Percentiles rank a stretch among this genome's conserved stretches.
Conservation (phyloP, 1,284 basidiomycete genomes). For the Leccinum pachyderme region DNA sequence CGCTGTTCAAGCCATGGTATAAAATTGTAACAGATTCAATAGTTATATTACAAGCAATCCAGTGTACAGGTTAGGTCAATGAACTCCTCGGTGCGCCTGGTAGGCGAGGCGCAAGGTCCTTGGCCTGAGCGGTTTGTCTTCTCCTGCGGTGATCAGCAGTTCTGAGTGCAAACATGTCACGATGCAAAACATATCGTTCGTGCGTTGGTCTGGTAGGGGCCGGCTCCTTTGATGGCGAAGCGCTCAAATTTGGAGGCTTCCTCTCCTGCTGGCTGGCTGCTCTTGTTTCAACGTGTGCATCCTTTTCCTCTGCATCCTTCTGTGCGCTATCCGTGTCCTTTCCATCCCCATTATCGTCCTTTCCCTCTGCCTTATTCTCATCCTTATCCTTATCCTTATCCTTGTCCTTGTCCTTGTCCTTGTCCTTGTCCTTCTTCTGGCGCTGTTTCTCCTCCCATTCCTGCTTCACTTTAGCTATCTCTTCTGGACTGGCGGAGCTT, state of each 20-base stretch:
- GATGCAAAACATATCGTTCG: slow-evolving; percentile 56
- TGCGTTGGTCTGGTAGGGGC: slow-evolving; percentile 39
- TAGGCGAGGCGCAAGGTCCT: slow-evolving; percentile 54
- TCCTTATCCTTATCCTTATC: slow-evolving; percentile 47
- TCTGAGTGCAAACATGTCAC: slow-evolving; percentile 62
- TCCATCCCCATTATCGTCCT: slow-evolving; percentile 29
- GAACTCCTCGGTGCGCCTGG: slow-evolving; percentile 43
- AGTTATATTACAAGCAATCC: background rate
- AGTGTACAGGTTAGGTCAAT: slow-evolving; percentile 7
- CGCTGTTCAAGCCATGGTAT: slow-evolving; percentile 65
- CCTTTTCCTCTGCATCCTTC: slow-evolving; percentile 21
- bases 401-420: slow-evolving; percentile 45
- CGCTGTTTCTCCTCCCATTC: slow-evolving; percentile 78
- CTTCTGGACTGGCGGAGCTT: slow-evolving; percentile 54
- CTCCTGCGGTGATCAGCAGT: slow-evolving; percentile 55
- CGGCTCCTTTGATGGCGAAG: slow-evolving; percentile 29
- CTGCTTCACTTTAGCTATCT: slow-evolving; percentile 69
- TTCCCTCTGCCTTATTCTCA: slow-evolving; percentile 52
- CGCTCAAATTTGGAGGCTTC: slow-evolving; percentile 23
- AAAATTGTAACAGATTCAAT: slow-evolving; percentile 23
- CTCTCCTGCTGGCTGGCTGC: slow-evolving; percentile 27
- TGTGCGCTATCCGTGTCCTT: slow-evolving; percentile 28
- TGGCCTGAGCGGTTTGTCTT: slow-evolving; percentile 53
- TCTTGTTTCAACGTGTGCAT: slow-evolving; percentile 25
- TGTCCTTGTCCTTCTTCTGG: slow-evolving; percentile 47